phyloP scores from a whole-genome alignment of 352 stramenopile species.

The Globisporangium ultimum region DNA sequence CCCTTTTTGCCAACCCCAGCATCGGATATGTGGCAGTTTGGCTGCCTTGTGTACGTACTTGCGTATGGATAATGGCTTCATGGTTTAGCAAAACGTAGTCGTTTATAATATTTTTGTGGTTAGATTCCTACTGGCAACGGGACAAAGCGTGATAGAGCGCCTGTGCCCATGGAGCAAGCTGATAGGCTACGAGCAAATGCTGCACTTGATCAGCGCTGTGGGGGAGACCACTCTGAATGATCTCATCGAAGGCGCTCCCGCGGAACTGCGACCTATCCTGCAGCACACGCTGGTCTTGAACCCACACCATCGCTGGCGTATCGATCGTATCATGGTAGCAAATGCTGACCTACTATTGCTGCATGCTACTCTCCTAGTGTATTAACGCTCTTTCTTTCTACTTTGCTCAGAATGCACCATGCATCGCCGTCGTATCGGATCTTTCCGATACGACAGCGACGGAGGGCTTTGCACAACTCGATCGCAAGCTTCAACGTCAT shows the following conservation, averaged over 20 bases:
- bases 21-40: conserved; percentile 76
- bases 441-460: background rate
- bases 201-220: conserved; percentile 57
- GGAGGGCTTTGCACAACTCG: conserved; percentile 12
- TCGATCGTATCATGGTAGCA: conserved; percentile 39
- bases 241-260: conserved; percentile 26
- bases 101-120: background rate
- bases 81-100: background rate
- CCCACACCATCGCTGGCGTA: conserved; percentile 46
- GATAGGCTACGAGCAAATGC: conserved; percentile 29
- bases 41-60: conserved; percentile 57
- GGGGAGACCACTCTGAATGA: conserved; percentile 42
- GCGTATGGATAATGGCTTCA: background rate
- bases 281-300: conserved; percentile 41
- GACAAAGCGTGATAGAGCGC: conserved; percentile 31
- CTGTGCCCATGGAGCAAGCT: conserved; percentile 45
- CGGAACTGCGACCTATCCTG: conserved; percentile 36
- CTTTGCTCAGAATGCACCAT: background rate
- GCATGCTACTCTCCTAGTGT: background rate
- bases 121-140: conserved; percentile 53
- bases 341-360: background rate
- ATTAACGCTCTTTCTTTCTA: too few species aligned
- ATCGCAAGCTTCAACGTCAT: conserved; percentile 21
- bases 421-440: background rate
- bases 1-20: conserved; percentile 37